A percentile compares a stretch with the other conserved stretches of the same genome.
Conservation (phyloP, 2,329 filamentous ascomycete species). For the Colletotrichum sp. region DNA sequence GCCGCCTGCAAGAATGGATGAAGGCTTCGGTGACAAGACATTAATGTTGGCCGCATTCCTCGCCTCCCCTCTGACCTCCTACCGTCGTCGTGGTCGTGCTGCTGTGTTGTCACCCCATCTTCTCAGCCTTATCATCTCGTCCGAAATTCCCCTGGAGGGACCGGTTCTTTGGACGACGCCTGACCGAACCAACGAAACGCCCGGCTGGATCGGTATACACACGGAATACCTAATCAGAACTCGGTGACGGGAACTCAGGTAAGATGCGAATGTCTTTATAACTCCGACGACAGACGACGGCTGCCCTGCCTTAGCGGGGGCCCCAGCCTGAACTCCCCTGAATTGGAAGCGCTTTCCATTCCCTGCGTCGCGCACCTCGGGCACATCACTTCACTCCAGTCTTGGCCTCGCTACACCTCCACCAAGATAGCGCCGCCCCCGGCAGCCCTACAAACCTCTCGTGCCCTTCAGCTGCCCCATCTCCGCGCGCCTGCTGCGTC, state of each 20-base stretch:
- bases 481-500: not conserved
- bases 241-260: not conserved
- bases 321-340: not conserved
- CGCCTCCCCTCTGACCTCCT: not conserved
- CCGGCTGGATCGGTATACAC: not conserved
- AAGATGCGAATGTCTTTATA: not conserved
- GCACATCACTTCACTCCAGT: not conserved
- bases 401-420: not conserved
- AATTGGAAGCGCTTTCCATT: not conserved
- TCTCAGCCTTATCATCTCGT: slow-evolving; percentile 2
- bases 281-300: not conserved
- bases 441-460: slow-evolving; percentile 11
- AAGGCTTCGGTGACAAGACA: not conserved
- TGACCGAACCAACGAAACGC: not conserved
- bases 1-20: not conserved
- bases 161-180: not conserved
- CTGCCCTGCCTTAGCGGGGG: not conserved
- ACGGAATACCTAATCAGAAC: not conserved
- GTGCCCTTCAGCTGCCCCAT: slow-evolving; percentile 11
- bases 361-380: not conserved
- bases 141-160: slow-evolving; percentile 1
- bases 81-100: not conserved
- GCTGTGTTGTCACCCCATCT: not conserved
- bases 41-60: not conserved
- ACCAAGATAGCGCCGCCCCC: not conserved